A percentile compares a stretch with the other conserved stretches of the same genome.
These are phyloP conservation scores for Elongisporangium anandrum DNA, from an alignment of 352 stramenopile genomes.

Conservation along the genomic window DNA sequence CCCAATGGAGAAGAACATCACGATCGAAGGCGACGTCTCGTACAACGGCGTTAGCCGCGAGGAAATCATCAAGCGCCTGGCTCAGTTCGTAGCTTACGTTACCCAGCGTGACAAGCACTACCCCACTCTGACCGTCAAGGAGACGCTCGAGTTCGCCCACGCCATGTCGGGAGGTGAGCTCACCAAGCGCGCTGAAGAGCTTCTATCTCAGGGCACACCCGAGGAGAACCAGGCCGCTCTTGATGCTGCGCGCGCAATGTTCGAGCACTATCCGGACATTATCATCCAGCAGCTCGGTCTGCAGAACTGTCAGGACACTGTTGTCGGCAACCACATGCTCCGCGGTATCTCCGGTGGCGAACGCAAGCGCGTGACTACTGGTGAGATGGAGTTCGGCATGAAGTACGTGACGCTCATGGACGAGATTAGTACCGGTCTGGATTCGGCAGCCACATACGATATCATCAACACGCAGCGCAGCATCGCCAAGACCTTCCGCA, in stretches of 20 bases:
- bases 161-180: slow-evolving; percentile 1
- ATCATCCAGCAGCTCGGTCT: no score
- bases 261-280: no score
- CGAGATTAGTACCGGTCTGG: slow-evolving; percentile 74
- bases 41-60: slow-evolving; percentile 38
- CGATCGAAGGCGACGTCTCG: slow-evolving; percentile 29
- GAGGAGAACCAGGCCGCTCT: slow-evolving; percentile 8
- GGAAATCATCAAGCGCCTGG: slow-evolving; percentile 22
- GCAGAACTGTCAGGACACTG: no score
- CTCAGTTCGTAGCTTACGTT: slow-evolving; percentile 39
- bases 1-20: slow-evolving; percentile 29
- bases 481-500: slow-evolving; percentile 42
- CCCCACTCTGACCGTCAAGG: slow-evolving; percentile 41
- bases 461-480: slow-evolving; percentile 41
- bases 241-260: slow-evolving; percentile 3
- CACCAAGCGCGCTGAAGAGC: slow-evolving; percentile 21
- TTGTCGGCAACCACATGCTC: no score
- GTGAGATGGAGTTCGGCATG: slow-evolving; percentile 83
- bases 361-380: slow-evolving; percentile 65
- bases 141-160: slow-evolving; percentile 45
- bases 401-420: slow-evolving; percentile 84
- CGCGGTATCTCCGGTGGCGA: no score
- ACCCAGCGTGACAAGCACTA: slow-evolving; percentile 37
- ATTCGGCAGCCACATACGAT: slow-evolving; percentile 51
- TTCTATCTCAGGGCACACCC: slow-evolving; percentile 19